Conservation (phyloP, 345 rosid genomes). For the Acer campestre region DNA sequence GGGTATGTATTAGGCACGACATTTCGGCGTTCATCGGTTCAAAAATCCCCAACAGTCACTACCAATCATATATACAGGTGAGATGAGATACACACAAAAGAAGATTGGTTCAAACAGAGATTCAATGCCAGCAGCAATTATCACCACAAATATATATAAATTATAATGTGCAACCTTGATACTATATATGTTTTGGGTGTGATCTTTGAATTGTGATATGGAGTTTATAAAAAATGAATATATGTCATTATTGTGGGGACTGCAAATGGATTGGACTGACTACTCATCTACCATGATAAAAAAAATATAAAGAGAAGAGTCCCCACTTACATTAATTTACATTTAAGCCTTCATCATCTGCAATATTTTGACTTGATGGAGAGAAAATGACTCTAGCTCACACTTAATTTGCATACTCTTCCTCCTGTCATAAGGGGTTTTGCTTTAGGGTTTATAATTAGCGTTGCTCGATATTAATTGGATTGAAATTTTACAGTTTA, state of each 20-base stretch:
- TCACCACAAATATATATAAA: background rate
- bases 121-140: background rate
- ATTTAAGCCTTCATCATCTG: slow-evolving; percentile 3
- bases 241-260: slow-evolving; percentile 1
- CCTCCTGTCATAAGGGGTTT: background rate
- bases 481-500: too few relatives aligned
- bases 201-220: background rate
- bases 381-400: slow-evolving; percentile 16
- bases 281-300: slow-evolving; percentile 10
- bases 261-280: slow-evolving; percentile 7
- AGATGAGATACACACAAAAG: background rate
- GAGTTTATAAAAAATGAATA: background rate
- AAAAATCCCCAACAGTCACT: too few relatives aligned
- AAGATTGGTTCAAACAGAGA: too few relatives aligned
- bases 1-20: too few relatives aligned
- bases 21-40: too few relatives aligned
- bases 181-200: background rate
- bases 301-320: background rate
- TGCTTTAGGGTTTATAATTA: background rate
- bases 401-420: background rate
- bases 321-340: background rate
- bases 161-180: background rate
- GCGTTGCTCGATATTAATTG: too few relatives aligned
- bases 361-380: slow-evolving; percentile 10
- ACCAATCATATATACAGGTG: too few relatives aligned